A percentile compares a stretch with the other conserved stretches of the same genome.
phyloP scores from a whole-genome alignment of 176 grass and related monocot species.

The Hyparrhenia diplandra region DNA sequence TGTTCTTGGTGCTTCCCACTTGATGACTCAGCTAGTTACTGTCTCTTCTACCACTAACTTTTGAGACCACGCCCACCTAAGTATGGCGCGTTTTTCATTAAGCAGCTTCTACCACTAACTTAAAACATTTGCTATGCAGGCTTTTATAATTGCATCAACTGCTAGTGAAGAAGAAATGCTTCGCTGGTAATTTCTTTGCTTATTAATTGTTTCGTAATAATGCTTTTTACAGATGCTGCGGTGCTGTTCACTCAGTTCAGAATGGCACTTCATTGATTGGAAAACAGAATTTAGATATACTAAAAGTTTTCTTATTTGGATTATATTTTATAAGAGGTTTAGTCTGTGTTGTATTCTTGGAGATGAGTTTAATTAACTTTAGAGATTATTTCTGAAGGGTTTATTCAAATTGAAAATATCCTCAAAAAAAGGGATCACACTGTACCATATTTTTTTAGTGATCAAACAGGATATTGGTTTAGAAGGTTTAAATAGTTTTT shows the following conservation, averaged over 20 bases:
- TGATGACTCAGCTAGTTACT: not conserved
- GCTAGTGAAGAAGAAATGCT: constrained; percentile 97
- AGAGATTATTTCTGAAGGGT: not conserved
- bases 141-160: constrained; percentile 98
- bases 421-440: not conserved
- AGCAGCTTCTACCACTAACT: too few relatives aligned
- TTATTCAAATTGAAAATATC: not conserved
- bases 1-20: not conserved
- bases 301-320: not conserved
- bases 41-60: not conserved
- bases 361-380: not conserved
- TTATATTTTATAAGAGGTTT: not conserved
- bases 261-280: not conserved
- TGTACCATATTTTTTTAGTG: not conserved
- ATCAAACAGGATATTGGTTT: not conserved
- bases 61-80: too few relatives aligned
- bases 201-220: not conserved
- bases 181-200: constrained; percentile 54
- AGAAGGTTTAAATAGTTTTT: not conserved
- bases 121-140: constrained; percentile 44
- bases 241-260: not conserved
- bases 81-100: too few relatives aligned
- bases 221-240: not conserved
- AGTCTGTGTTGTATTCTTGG: not conserved
- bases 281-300: not conserved